These are phyloP conservation scores for Tetracladium setigerum DNA, from an alignment of 495 filamentous ascomycete genomes.

Conservation along the genomic window DNA sequence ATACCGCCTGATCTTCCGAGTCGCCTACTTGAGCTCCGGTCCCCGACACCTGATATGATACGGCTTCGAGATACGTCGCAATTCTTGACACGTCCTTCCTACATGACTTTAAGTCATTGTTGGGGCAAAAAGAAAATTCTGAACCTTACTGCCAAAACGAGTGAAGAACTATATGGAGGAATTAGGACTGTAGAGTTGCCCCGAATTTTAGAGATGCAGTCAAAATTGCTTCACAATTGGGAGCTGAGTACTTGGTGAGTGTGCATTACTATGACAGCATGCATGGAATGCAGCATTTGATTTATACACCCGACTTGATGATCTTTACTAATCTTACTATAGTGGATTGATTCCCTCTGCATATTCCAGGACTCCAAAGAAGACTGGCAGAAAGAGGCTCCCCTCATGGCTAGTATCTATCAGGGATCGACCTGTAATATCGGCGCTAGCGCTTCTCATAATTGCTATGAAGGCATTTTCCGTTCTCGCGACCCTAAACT, in stretches of 20 bases:
- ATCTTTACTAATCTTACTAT: too few relatives aligned
- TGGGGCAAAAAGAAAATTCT: neutral
- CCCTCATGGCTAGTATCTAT: neutral
- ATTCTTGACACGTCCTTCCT: neutral
- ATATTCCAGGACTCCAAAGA: neutral
- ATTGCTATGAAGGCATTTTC: neutral
- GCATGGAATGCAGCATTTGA: too few relatives aligned
- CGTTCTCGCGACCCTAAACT: neutral
- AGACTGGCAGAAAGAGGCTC: slow-evolving; percentile 1
- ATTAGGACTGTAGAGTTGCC: neutral
- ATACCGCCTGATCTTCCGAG: too few relatives aligned
- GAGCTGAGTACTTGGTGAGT: neutral
- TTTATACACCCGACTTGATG: too few relatives aligned
- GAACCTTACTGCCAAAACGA: neutral
- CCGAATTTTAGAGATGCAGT: neutral
- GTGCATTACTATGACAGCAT: too few relatives aligned
- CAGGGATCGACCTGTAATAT: neutral
- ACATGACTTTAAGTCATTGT: slow-evolving; percentile 4
- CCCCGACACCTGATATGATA: too few relatives aligned
- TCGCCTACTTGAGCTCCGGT: too few relatives aligned
- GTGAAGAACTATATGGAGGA: neutral
- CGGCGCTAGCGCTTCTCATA: neutral
- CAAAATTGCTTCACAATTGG: neutral
- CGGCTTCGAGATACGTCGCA: neutral
- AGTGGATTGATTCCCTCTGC: neutral